Conservation (phyloP, 169 alveolate species). For the Plasmodium ovale region DNA sequence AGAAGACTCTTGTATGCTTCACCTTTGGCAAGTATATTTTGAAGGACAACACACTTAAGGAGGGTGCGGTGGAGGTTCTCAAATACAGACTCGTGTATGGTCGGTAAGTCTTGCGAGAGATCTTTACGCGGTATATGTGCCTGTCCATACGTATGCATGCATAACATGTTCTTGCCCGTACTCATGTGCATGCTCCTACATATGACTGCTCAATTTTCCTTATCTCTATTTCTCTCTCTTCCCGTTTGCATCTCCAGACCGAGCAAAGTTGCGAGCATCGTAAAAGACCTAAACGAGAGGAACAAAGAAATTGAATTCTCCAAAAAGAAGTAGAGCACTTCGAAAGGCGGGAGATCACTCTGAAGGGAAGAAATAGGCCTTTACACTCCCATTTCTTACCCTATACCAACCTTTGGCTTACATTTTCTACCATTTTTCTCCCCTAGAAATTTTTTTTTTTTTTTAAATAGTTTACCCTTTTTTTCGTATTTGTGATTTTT, state of each 20-base stretch:
- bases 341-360: no score
- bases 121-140: not conserved
- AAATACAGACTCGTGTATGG: conserved; percentile 78
- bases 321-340: conserved; percentile 46
- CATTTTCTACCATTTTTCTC: not conserved
- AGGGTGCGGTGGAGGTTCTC: conserved; percentile 83
- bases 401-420: not conserved
- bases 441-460: not conserved
- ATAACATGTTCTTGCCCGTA: not conserved
- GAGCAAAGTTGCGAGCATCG: conserved; percentile 57
- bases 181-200: not conserved
- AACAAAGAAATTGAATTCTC: conserved; percentile 65
- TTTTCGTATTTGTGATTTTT: not conserved
- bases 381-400: not conserved
- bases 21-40: conserved; percentile 80
- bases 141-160: not conserved
- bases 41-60: conserved; percentile 75
- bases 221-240: not conserved
- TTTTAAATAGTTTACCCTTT: no score
- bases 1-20: conserved; percentile 75
- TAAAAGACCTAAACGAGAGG: conserved; percentile 72
- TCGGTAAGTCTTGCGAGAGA: conserved; percentile 70
- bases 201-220: not conserved
- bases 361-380: not conserved
- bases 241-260: conserved; percentile 26